phyloP scores from a whole-genome alignment of 345 rosid species.

The Sisymbrium altissimum region DNA sequence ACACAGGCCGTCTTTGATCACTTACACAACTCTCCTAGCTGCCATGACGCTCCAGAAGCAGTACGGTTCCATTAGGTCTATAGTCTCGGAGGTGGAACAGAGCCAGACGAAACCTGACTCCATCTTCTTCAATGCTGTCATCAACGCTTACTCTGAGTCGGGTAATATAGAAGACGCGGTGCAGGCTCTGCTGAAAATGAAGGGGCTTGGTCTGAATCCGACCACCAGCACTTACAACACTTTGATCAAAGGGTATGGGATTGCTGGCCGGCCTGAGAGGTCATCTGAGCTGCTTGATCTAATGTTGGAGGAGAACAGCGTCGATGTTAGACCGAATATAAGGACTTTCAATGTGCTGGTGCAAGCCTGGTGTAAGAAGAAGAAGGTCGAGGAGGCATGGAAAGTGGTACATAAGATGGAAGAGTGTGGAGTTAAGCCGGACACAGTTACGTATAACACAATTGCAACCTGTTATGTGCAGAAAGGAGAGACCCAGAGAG shows the following conservation, averaged over 20 bases:
- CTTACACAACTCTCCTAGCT: constrained; percentile 59
- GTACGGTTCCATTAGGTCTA: constrained; percentile 42
- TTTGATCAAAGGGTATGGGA: constrained; percentile 63
- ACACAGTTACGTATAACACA: constrained; percentile 58
- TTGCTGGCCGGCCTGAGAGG: constrained; percentile 53
- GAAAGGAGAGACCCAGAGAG: constrained; percentile 47
- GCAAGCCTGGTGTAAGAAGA: constrained; percentile 65
- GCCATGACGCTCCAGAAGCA: constrained; percentile 55
- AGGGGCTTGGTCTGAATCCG: constrained; percentile 49
- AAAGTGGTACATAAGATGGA: constrained; percentile 49
- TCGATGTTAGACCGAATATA: constrained; percentile 46
- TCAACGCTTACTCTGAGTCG: constrained; percentile 60
- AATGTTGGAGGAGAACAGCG: constrained; percentile 40
- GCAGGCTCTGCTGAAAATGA: constrained; percentile 50
- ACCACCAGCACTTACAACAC: constrained; percentile 60
- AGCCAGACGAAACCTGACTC: constrained; percentile 49
- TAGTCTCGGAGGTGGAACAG: constrained; percentile 49
- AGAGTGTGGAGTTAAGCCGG: constrained; percentile 49
- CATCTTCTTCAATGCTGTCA: constrained; percentile 54
- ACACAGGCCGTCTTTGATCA: constrained; percentile 50
- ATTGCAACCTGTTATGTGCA: constrained; percentile 55
- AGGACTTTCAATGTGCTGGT: constrained; percentile 60
- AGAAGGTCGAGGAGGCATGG: constrained; percentile 53
- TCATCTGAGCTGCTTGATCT: constrained; percentile 47
- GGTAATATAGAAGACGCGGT: constrained; percentile 56